Evolutionary conservation across 371 early-diverging fungal species (phyloP).

Genomic region (Paraphysoderma sedebokerense): DNA sequence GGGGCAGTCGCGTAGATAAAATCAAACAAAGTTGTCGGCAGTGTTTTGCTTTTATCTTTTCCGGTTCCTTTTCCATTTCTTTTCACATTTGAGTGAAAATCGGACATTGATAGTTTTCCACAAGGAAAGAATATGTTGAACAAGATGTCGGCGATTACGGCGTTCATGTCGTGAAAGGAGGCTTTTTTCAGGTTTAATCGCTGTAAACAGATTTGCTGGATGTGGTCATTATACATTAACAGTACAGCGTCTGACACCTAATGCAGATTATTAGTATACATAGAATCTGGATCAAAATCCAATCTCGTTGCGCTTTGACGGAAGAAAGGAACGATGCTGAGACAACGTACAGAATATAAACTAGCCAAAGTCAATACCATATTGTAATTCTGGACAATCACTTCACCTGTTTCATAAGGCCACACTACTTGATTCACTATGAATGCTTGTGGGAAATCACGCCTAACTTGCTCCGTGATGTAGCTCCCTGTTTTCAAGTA

Average conservation of each 20-base stretch:
- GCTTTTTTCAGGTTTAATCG: not conserved
- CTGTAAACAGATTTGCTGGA: constrained; percentile 1
- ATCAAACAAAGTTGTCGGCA: too few relatives aligned
- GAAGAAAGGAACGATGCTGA: not conserved
- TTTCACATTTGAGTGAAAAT: too few relatives aligned
- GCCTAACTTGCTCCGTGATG: constrained; percentile 2
- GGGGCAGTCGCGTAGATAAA: too few relatives aligned
- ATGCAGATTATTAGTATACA: not conserved
- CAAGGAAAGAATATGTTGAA: not conserved
- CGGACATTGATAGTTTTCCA: too few relatives aligned
- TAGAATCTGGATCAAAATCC: too few relatives aligned
- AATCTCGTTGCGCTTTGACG: too few relatives aligned
- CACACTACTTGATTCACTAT: constrained; percentile 5
- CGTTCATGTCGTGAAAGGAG: not conserved
- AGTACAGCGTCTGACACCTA: not conserved
- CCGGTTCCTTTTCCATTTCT: too few relatives aligned
- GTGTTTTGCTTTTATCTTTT: too few relatives aligned
- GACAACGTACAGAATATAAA: not conserved
- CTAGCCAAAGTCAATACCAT: not conserved
- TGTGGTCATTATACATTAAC: constrained; percentile 1
- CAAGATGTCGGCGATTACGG: not conserved
- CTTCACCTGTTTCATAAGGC: constrained; percentile 3
- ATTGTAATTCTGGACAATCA: constrained; percentile 5
- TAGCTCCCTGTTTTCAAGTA: not conserved
- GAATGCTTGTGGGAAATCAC: not conserved